A percentile compares a stretch with the other conserved stretches of the same genome.
These are phyloP conservation scores for Sclerotiophoma versabilis DNA, from an alignment of 2,329 filamentous ascomycete genomes.

Conservation along the genomic window DNA sequence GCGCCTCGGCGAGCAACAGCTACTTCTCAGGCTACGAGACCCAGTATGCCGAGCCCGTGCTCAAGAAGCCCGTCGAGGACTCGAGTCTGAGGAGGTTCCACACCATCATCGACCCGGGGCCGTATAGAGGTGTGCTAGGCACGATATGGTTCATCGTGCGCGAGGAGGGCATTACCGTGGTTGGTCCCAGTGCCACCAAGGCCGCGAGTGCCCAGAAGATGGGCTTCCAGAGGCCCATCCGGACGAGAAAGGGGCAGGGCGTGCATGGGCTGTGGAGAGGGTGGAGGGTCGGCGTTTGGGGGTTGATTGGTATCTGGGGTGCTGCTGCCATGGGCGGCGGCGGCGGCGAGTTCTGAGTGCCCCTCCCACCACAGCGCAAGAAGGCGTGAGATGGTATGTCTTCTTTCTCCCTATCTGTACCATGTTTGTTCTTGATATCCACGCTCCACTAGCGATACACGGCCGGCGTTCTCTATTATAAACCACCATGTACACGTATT, in stretches of 20 bases:
- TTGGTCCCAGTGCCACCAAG: slow-evolving; percentile 32
- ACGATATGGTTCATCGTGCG: slow-evolving; percentile 88
- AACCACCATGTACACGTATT: no score
- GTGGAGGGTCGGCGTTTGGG: slow-evolving; percentile 82
- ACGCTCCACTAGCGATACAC: slow-evolving; percentile 10
- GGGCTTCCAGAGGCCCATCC: slow-evolving; percentile 46
- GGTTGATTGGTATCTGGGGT: slow-evolving; percentile 75
- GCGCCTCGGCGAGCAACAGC: background rate
- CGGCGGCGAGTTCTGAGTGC: slow-evolving; percentile 45
- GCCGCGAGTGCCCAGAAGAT: slow-evolving; percentile 33
- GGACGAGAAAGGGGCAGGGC: slow-evolving; percentile 69
- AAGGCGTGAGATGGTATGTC: no score
- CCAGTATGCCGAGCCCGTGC: slow-evolving; percentile 10
- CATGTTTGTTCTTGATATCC: slow-evolving; percentile 6
- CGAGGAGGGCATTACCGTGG: slow-evolving; percentile 72
- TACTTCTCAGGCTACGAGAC: slow-evolving; percentile 7
- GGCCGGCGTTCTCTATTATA: slow-evolving; percentile 3
- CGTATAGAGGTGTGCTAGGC: slow-evolving; percentile 84
- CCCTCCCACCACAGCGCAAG: no score
- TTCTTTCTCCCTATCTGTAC: background rate
- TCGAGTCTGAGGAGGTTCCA: slow-evolving; percentile 56
- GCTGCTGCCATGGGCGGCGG: slow-evolving; percentile 64
- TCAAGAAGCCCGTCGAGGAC: slow-evolving; percentile 28
- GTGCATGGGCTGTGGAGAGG: slow-evolving; percentile 73
- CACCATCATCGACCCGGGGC: slow-evolving; percentile 80